Percentiles rank a stretch among this genome's conserved stretches.
phyloP scores from a whole-genome alignment of 352 stramenopile species.

The Globisporangium polare region DNA sequence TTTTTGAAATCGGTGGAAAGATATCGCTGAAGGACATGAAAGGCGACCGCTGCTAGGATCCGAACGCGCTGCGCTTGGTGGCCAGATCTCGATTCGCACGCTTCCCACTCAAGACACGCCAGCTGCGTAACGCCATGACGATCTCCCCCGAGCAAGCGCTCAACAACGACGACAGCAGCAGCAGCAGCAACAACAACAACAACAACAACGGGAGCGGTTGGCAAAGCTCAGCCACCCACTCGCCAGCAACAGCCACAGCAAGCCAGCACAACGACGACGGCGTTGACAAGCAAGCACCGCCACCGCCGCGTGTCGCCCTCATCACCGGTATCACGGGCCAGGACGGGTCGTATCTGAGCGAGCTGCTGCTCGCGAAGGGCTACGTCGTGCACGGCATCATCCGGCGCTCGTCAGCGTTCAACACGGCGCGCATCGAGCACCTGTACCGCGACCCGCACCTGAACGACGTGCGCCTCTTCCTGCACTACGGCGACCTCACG shows the following conservation, averaged over 20 bases:
- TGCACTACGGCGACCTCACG: conserved; percentile 99
- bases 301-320: conserved; percentile 64
- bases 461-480: conserved; percentile 92
- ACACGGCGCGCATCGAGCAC: conserved; percentile 98
- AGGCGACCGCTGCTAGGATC: neutral
- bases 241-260: neutral
- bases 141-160: neutral
- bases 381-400: conserved; percentile 96
- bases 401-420: conserved; percentile 97
- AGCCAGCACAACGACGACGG: neutral
- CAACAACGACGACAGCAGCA: neutral
- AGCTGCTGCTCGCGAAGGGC: conserved; percentile 96
- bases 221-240: conserved; percentile 1
- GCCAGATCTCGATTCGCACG: neutral
- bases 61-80: neutral
- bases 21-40: neutral
- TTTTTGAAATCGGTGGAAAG: neutral
- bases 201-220: neutral
- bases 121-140: neutral
- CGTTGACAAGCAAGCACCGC: neutral
- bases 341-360: conserved; percentile 98
- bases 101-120: neutral
- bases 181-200: neutral
- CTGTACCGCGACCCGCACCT: conserved; percentile 95
- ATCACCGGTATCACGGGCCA: conserved; percentile 99